Base-by-base conservation (phyloP, 768 basidiomycete species). In the Tricholoma terreum region DNA sequence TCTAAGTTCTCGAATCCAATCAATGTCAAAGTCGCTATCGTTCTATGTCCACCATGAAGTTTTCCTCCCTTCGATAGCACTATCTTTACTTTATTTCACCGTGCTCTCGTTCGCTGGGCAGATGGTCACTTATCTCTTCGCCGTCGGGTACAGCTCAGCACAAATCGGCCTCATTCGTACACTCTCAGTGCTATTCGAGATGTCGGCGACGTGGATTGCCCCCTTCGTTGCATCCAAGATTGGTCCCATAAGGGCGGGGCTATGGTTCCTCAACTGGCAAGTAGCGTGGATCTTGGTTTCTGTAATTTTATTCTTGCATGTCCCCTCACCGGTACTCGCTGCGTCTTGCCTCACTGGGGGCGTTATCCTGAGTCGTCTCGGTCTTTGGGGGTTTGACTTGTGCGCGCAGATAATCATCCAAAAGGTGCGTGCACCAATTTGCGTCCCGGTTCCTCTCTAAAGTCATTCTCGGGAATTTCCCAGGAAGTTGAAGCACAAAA, bases 311-410 rank as follows among this genome's bases (percentile, higher is more conserved):
- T 66, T 67, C 52, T 58, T 58, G 57, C 22, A 48, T n/a, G 46
- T 54, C 2, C 17, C 49, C 33, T 42, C 55, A 0, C 63, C 61
- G 21, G 35, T 58, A 17, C 11, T 58, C 10, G 65, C 58, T 24
- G 62, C 62, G 6, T 46, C 55, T 3, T 63, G 62, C 10, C 54
- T 71, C 2, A 59, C 69, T 12, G 66, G 49, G 11, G 63, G 59
- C 17, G 64, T 66, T 9, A 65, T 66, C 21, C 38, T 63, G n/a
- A 70, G 69, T 50, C 62, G 70, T 5, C 43, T 69, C 10, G 69
- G 70, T 11, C 60, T 71, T 12, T 70, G 70, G 70, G 69, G 69
- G 9, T 71, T 70, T 31, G 69, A 71, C 53, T 63, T 71, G 17
- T 63, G 63, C 38, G 65, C 60, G 3, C 70, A 71, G 52, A 54